phyloP scores from a whole-genome alignment of 768 basidiomycete species.

The Rhizopogon vesiculosus region DNA sequence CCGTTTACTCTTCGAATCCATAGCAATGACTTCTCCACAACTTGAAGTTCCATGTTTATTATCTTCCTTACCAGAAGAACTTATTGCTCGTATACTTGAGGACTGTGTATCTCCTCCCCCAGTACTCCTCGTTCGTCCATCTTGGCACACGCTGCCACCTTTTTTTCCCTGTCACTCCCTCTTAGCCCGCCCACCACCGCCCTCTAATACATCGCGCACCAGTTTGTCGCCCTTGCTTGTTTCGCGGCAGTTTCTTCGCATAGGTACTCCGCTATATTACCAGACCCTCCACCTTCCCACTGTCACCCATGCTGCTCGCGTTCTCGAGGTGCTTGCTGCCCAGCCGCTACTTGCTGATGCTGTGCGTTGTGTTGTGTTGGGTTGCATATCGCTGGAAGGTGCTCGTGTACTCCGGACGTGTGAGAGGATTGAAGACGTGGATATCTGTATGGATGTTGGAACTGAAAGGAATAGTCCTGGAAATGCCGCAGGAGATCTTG shows the following conservation, averaged over 20 bases:
- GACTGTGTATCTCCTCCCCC: constrained; percentile 23
- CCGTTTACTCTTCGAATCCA: neutral
- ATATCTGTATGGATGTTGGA: constrained; percentile 27
- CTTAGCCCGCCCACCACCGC: constrained; percentile 2
- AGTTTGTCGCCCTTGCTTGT: constrained; percentile 45
- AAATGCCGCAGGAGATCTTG: constrained; percentile 12
- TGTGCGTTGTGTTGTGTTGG: constrained; percentile 39
- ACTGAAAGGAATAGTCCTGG: neutral
- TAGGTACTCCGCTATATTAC: constrained; percentile 56
- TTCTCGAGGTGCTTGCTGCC: constrained; percentile 32
- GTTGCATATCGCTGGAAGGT: constrained; percentile 36
- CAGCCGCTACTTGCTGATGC: constrained; percentile 33
- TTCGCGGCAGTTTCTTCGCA: constrained; percentile 47
- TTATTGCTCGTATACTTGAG: constrained; percentile 43
- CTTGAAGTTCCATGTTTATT: constrained; percentile 9
- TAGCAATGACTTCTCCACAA: neutral
- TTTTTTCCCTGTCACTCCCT: constrained; percentile 5
- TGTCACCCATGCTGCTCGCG: constrained; percentile 31
- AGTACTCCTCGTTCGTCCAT: constrained; percentile 14
- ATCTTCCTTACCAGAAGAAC: constrained; percentile 34
- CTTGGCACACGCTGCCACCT: constrained; percentile 17
- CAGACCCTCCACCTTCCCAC: constrained; percentile 43
- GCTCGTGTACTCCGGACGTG: constrained; percentile 32
- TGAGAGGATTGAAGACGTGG: constrained; percentile 34
- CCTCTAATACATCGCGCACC: constrained; percentile 8